Percentiles rank a stretch among this genome's conserved stretches.
These are phyloP conservation scores for Mercurialis annua DNA, from an alignment of 345 rosid genomes.

Conservation along the genomic window DNA sequence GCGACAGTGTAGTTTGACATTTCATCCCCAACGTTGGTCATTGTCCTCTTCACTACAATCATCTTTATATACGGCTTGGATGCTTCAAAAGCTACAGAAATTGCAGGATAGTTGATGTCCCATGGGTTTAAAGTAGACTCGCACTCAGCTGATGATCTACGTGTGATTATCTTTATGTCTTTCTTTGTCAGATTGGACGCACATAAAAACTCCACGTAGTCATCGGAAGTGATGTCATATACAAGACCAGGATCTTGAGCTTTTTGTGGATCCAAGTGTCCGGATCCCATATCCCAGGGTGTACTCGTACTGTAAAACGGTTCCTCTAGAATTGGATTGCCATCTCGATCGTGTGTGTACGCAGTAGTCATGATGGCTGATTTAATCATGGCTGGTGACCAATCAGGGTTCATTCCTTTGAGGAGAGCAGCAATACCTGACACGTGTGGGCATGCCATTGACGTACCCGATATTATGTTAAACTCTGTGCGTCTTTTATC, in stretches of 20 bases:
- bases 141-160: slow-evolving; percentile 7
- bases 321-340: slow-evolving; percentile 2
- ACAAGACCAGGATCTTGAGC: slow-evolving; percentile 26
- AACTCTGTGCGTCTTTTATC: neutral
- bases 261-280: slow-evolving; percentile 21
- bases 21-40: neutral
- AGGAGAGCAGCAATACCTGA: slow-evolving; percentile 22
- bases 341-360: slow-evolving; percentile 9
- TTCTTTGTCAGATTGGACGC: neutral
- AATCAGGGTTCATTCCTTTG: slow-evolving; percentile 17
- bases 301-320: neutral
- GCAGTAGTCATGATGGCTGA: slow-evolving; percentile 28
- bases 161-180: slow-evolving; percentile 1
- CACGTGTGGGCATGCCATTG: slow-evolving; percentile 24
- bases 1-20: neutral
- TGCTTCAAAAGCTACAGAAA: slow-evolving; percentile 14
- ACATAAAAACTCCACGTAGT: slow-evolving; percentile 19
- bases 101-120: slow-evolving; percentile 22
- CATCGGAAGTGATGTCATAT: slow-evolving; percentile 11
- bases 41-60: slow-evolving; percentile 11
- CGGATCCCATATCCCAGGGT: slow-evolving; percentile 17
- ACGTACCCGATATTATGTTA: slow-evolving; percentile 16
- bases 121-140: neutral
- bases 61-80: neutral
- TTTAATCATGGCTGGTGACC: slow-evolving; percentile 22